Conservation (phyloP, 768 basidiomycete species). For the Kwoniella pini region DNA sequence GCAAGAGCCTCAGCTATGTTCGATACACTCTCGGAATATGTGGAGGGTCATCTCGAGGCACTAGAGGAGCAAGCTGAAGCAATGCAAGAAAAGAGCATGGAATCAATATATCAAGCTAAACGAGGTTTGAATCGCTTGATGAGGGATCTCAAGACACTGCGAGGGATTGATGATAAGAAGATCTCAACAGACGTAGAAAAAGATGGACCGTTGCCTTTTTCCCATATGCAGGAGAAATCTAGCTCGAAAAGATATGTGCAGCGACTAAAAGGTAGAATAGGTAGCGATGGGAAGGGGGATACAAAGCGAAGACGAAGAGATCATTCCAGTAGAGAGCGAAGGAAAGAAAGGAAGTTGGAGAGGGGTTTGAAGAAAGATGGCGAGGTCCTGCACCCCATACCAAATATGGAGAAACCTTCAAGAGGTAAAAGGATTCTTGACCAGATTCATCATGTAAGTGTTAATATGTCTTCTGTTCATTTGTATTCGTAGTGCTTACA, state of each 20-base stretch:
- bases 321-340: neutral
- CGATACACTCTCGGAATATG: slow-evolving; percentile 9
- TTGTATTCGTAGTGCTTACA: neutral
- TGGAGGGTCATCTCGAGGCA: slow-evolving; percentile 10
- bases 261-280: too few species aligned
- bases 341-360: neutral
- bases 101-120: slow-evolving; percentile 15
- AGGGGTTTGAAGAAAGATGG: neutral
- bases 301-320: neutral
- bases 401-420: slow-evolving; percentile 11
- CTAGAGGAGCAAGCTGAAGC: slow-evolving; percentile 13
- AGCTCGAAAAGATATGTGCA: neutral
- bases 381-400: slow-evolving; percentile 1
- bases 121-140: slow-evolving; percentile 18
- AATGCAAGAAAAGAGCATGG: slow-evolving; percentile 19
- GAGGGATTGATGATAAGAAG: neutral
- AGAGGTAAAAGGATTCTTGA: slow-evolving; percentile 16
- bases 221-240: slow-evolving; percentile 2
- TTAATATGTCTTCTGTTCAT: neutral
- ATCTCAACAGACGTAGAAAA: slow-evolving; percentile 6
- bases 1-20: slow-evolving; percentile 9
- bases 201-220: slow-evolving; percentile 20
- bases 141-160: slow-evolving; percentile 2
- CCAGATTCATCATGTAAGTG: slow-evolving; percentile 27
- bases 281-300: neutral